Base-by-base conservation (phyloP, 2,329 filamentous ascomycete species). In the Hypoxylon sp. region DNA sequence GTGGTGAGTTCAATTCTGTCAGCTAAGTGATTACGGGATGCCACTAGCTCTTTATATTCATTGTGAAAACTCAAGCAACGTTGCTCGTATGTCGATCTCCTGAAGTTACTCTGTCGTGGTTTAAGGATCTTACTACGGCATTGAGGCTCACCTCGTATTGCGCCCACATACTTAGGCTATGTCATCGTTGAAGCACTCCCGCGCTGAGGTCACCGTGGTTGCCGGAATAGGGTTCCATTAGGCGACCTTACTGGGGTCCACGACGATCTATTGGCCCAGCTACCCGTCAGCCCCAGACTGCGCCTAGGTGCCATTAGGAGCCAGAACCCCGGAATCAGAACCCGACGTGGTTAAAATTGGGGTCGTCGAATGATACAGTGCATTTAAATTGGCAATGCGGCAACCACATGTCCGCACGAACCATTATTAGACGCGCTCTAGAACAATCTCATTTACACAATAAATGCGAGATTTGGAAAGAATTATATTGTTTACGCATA, bases 121-220 rank as follows among this genome's bases (percentile, higher is more conserved):
- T 39, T 48, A 35, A 29, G 46, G 39, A 8, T 39, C n/a, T 24
- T n/a, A 35, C 21, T 37, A 19, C 15, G 8, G 42, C 31, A 21
- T 55, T 65, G 66, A 52, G 62, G 62, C 62, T 61, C 58, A 52
- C 47, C 65, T 68, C 65, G 65, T 68, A 61, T 68, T 61, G 19
- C 19, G 13, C 46, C 35, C n/a, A 4, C 17, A 35, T 27, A 11
- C 29, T 35, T 56, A 37, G 44, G 39, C 44, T 58, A 55, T 63
- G 60, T 61, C 47, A 55, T 56, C 15, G 21, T 37, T 47, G 32
- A n/a, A 32, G 27, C 19, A 13, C 31, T 48, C 2, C 47, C 48
- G n/a, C 47, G 54, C 54, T 56, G 51, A 57, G n/a, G 27, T 60
- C 27, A 62, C 6, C 10, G 15, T 19, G n/a, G 24, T 59, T 62